These are phyloP conservation scores for Talaromyces islandicus DNA, from an alignment of 2,329 filamentous ascomycete species.

Conservation along the genomic window DNA sequence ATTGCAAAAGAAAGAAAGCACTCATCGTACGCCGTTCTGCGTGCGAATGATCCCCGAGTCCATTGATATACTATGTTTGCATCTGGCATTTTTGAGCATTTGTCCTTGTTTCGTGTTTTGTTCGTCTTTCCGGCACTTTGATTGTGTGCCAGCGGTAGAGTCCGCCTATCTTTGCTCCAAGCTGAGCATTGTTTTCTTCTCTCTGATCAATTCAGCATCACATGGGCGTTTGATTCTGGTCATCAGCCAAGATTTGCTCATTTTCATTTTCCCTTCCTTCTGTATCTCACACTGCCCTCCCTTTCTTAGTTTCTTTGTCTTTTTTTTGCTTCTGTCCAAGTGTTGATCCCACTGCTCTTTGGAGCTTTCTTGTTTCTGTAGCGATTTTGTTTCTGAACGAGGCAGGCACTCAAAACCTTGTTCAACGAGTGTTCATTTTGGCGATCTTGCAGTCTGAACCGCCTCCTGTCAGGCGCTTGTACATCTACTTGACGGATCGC, in stretches of 20 bases:
- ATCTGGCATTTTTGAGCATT: slow-evolving; percentile 12
- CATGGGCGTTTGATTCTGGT: slow-evolving; percentile 31
- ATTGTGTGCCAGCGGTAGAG: slow-evolving; percentile 9
- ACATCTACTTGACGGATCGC: slow-evolving; percentile 7
- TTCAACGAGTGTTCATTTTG: neutral
- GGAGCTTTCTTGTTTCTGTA: neutral
- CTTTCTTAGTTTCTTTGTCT: slow-evolving; percentile 5
- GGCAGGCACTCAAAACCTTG: neutral
- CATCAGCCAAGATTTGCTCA: slow-evolving; percentile 26
- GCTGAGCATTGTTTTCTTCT: slow-evolving; percentile 21
- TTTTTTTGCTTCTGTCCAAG: neutral
- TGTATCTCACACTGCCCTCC: slow-evolving; percentile 2
- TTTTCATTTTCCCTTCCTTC: slow-evolving; percentile 14
- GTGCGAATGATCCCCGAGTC: slow-evolving; percentile 2
- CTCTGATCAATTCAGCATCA: slow-evolving; percentile 23
- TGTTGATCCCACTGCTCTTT: neutral
- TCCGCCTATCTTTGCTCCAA: slow-evolving; percentile 18
- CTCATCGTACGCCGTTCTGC: slow-evolving; percentile 1
- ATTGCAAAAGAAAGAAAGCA: slow-evolving; percentile 4
- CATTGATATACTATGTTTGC: slow-evolving; percentile 2
- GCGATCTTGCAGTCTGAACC: neutral
- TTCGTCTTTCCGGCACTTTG: neutral
- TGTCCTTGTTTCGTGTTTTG: slow-evolving; percentile 1
- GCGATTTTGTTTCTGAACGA: neutral
- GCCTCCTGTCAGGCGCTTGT: neutral